These are phyloP conservation scores for Chlorella variabilis DNA, from an alignment of 163 green algal species.

Conservation along the genomic window DNA sequence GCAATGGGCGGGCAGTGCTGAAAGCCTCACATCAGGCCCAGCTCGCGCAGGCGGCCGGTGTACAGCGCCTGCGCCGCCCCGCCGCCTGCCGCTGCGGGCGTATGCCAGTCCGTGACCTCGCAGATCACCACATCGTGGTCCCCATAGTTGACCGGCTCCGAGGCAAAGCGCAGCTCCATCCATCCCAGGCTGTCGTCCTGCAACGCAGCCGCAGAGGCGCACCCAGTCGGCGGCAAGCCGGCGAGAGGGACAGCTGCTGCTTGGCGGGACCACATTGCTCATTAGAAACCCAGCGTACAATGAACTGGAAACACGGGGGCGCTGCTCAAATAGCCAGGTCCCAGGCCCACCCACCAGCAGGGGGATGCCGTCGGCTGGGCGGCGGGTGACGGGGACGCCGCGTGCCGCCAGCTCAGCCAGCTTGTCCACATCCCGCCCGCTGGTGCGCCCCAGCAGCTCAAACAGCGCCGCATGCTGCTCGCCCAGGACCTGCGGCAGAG, in stretches of 20 bases:
- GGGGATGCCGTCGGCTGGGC: background rate
- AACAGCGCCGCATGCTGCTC: slow-evolving; percentile 59
- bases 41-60: slow-evolving; percentile 27
- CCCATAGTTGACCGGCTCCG: background rate
- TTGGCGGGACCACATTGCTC: background rate
- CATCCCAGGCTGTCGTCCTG: slow-evolving; percentile 20
- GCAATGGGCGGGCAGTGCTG: no score
- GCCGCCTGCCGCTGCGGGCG: background rate
- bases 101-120: slow-evolving; percentile 31
- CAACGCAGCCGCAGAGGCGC: background rate
- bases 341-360: slow-evolving; percentile 10
- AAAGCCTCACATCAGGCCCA: slow-evolving; percentile 20
- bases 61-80: slow-evolving; percentile 24
- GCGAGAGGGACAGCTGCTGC: background rate
- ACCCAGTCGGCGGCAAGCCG: background rate
- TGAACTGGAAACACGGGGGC: slow-evolving; percentile 5
- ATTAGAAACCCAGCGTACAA: slow-evolving; percentile 15
- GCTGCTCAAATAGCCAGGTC: no score
- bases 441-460: slow-evolving; percentile 72
- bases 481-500: slow-evolving; percentile 51
- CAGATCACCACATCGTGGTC: slow-evolving; percentile 47
- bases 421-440: slow-evolving; percentile 68
- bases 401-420: slow-evolving; percentile 38
- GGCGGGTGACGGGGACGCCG: slow-evolving; percentile 39
- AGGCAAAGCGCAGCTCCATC: slow-evolving; percentile 20